Base-by-base conservation (phyloP, 2,329 filamentous ascomycete species). In the Camptophora hylomeconis region DNA sequence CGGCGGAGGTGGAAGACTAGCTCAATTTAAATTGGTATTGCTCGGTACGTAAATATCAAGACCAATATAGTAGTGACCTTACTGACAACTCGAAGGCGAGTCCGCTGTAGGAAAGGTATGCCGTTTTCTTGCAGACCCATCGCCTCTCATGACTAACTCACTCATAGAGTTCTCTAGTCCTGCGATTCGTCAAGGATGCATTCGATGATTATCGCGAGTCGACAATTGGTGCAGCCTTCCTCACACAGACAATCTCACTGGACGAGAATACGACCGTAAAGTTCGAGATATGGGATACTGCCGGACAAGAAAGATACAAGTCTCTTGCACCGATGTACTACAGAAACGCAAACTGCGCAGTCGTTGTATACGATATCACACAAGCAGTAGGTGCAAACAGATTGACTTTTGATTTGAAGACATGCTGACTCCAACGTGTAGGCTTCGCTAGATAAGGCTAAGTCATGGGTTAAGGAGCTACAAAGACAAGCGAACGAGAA, bases 321-420 rank as follows among this genome's bases (percentile, higher is more conserved):
- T 95, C 89, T 8, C 69, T 98, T 44, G 89, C 89, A 18, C 89
- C 89, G 48, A 98, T 98, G 89, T 98, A 98, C 68, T 98, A 98
- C 65, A 70, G 92, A 48, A 98, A 98, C 56, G 92, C 92, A 46
- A 95, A 98, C 72, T 95, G 89, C 62, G 89, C 92, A 35, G 87
- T 98, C 17, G 87, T 98, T 26, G 89, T 98, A 44, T 98, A 98
- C 60, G 89, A 98, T 61, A 95, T 98, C 52, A 98, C 89, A 51
- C 89, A 98, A 72, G 83, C 89, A 45, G 89, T 98, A 76, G 39
- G 80, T 35, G 24, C 36, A 18, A 20, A 27, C 20, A n/a, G 19
- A 23, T 27, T 7, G 14, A 17, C 7, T 31, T 32, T 18, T n/a
- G 8, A 32, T 26, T 9, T 12, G 16, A n/a, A 7, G 11, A 27